phyloP scores from a whole-genome alignment of 352 stramenopile species.

The Plasmopara muralis region DNA sequence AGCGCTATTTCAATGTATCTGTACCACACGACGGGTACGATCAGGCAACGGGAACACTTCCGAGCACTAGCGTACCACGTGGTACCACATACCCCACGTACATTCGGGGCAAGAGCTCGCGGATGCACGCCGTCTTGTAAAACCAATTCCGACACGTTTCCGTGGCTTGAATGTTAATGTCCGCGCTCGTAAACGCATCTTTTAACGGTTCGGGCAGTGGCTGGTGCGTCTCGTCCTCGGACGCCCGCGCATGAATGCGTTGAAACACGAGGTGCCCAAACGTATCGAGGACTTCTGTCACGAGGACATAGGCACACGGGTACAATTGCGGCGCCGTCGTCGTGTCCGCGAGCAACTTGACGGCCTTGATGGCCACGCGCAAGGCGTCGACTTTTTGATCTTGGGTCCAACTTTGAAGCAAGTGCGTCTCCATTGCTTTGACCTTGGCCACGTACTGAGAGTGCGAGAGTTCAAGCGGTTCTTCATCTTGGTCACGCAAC shows the following conservation, averaged over 20 bases:
- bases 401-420: constrained; percentile 67
- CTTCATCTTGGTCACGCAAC: constrained; percentile 18
- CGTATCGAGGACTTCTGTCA: constrained; percentile 80
- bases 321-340: constrained; percentile 77
- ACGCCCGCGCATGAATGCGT: constrained; percentile 64
- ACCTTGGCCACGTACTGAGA: constrained; percentile 78
- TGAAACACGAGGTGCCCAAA: constrained; percentile 86
- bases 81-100: constrained; percentile 20
- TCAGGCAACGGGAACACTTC: no score
- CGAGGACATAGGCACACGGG: constrained; percentile 83
- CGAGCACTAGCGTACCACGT: no score
- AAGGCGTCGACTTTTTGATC: constrained; percentile 86
- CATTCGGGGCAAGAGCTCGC: constrained; percentile 87
- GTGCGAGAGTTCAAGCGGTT: constrained; percentile 71
- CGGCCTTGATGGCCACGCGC: constrained; percentile 87
- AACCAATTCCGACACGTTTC: constrained; percentile 93
- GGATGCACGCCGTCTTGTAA: constrained; percentile 92
- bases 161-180: constrained; percentile 83
- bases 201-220: constrained; percentile 44
- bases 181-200: constrained; percentile 63
- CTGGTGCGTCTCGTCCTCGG: constrained; percentile 49
- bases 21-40: background rate
- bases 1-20: constrained; percentile 87
- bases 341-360: constrained; percentile 84
- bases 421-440: constrained; percentile 62